phyloP scores from a whole-genome alignment of 78 protist genomes.

The Neovahlkampfia damariscottae region DNA sequence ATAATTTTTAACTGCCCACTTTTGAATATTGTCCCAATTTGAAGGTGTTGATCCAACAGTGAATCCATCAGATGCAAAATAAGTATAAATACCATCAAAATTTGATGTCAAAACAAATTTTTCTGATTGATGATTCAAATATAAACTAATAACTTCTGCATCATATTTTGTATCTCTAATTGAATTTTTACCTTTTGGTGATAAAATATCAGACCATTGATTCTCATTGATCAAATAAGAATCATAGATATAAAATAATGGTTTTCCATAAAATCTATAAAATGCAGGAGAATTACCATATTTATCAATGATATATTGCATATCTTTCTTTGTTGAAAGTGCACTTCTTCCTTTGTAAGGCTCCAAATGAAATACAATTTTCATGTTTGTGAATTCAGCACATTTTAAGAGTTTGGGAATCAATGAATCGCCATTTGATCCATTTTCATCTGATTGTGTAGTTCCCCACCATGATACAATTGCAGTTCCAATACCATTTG shows the following conservation, averaged over 20 bases:
- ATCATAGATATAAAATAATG: conserved; percentile 28
- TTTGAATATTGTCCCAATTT: conserved; percentile 17
- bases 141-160: neutral
- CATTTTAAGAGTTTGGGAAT: neutral
- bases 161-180: conserved; percentile 22
- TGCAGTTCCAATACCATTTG: conserved; percentile 18
- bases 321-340: neutral
- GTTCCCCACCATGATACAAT: conserved; percentile 25
- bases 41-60: conserved; percentile 21
- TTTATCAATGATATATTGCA: conserved; percentile 1
- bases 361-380: conserved; percentile 27
- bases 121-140: neutral
- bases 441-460: conserved; percentile 10
- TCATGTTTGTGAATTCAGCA: neutral
- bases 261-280: neutral
- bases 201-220: conserved; percentile 29
- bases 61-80: conserved; percentile 42
- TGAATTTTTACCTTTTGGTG: neutral
- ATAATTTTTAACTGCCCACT: neutral
- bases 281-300: conserved; percentile 28
- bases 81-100: conserved; percentile 46
- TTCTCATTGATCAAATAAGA: conserved; percentile 8
- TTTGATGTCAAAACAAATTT: conserved; percentile 5
- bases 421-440: neutral
- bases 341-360: conserved; percentile 40